These are phyloP conservation scores for Prunus mira DNA, from an alignment of 306 rosid genomes.

Conservation along the genomic window DNA sequence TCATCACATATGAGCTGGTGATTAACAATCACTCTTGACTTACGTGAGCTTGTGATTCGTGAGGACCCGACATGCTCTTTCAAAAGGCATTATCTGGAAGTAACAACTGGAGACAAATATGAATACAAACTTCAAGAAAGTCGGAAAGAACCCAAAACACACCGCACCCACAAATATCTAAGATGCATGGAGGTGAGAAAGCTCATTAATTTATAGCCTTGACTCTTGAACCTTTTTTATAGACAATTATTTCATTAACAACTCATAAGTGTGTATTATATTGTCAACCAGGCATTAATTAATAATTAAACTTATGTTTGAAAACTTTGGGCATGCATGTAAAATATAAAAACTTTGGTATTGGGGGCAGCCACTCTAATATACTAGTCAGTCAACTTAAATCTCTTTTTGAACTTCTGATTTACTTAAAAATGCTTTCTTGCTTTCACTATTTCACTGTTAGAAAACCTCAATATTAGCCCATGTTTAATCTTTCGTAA, in stretches of 20 bases:
- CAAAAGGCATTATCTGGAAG: conserved; percentile 30
- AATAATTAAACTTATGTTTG: conserved; percentile 12
- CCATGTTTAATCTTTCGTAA: no score
- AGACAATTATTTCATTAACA: conserved; percentile 7
- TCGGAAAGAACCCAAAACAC: neutral
- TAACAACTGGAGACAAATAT: conserved; percentile 36
- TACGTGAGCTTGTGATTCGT: conserved; percentile 22
- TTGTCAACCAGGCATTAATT: neutral
- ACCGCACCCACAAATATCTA: conserved; percentile 12
- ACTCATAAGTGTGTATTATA: conserved; percentile 1
- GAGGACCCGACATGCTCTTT: conserved; percentile 30
- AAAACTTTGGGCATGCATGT: conserved; percentile 22
- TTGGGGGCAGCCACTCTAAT: conserved; percentile 6
- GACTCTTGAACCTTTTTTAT: conserved; percentile 15
- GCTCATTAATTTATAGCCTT: conserved; percentile 12
- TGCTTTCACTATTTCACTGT: no score
- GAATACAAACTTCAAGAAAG: conserved; percentile 9
- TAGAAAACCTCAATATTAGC: no score
- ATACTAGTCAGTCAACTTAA: neutral
- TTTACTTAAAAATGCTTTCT: neutral
- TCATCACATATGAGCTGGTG: neutral
- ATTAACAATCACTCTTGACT: neutral
- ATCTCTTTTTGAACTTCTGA: neutral
- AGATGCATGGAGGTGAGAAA: conserved; percentile 3
- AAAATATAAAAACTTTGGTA: neutral